These are phyloP conservation scores for Blastobotrys raffinosifermentans DNA, from an alignment of 1,139 yeast species.

Conservation along the genomic window DNA sequence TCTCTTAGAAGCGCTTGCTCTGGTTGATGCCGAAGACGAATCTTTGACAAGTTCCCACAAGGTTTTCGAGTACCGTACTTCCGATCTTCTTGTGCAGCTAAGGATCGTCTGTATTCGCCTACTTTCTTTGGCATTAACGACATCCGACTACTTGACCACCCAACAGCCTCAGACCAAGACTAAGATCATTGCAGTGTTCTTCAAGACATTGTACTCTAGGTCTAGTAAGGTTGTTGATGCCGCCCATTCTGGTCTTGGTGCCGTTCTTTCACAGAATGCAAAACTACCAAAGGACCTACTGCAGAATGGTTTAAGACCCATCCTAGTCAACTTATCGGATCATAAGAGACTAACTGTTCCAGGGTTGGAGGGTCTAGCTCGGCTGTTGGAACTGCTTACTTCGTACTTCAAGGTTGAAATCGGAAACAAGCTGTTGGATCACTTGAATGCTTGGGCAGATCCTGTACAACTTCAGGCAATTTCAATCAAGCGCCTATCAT, in stretches of 20 bases:
- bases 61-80: slow-evolving; percentile 77
- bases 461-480: slow-evolving; percentile 66
- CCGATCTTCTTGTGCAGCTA: slow-evolving; percentile 78
- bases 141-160: slow-evolving; percentile 39
- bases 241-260: slow-evolving; percentile 81
- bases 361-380: slow-evolving; percentile 86
- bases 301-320: slow-evolving; percentile 91
- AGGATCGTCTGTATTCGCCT: slow-evolving; percentile 85
- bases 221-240: slow-evolving; percentile 88
- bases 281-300: slow-evolving; percentile 87
- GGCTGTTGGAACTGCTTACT: slow-evolving; percentile 76
- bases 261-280: slow-evolving; percentile 78
- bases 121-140: slow-evolving; percentile 72
- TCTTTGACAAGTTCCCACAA: slow-evolving; percentile 84
- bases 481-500: slow-evolving; percentile 68
- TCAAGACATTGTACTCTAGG: slow-evolving; percentile 83
- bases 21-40: slow-evolving; percentile 97
- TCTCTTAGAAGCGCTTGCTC: slow-evolving; percentile 81
- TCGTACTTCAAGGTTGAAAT: slow-evolving; percentile 95
- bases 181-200: slow-evolving; percentile 85
- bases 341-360: slow-evolving; percentile 84
- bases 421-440: slow-evolving; percentile 88
- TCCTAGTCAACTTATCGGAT: slow-evolving; percentile 90
- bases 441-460: slow-evolving; percentile 94
- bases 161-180: slow-evolving; percentile 81